These are phyloP conservation scores for Jacaranda copaia DNA, from an alignment of 257 asterid genomes.

Conservation along the genomic window DNA sequence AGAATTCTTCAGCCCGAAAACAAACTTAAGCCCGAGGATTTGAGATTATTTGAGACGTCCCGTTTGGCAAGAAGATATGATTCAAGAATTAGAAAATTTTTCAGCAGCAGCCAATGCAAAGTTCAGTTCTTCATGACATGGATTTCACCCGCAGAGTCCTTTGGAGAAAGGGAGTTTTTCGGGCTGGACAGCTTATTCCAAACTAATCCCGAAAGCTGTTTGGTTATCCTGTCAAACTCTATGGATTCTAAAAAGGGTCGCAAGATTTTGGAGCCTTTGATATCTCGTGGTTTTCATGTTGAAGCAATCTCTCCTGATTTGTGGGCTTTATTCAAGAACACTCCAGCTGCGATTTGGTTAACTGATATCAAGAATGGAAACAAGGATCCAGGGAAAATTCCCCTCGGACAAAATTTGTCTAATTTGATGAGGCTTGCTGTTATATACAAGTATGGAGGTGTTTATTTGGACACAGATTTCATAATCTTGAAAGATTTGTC, in stretches of 20 bases:
- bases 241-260: constrained; percentile 54
- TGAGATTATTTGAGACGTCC: not conserved
- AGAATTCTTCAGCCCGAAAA: not conserved
- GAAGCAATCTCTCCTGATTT: constrained; percentile 46
- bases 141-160: constrained; percentile 40
- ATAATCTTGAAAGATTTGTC: constrained; percentile 54
- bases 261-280: constrained; percentile 41
- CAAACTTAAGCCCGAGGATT: constrained; percentile 17
- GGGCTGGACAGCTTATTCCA: constrained; percentile 51
- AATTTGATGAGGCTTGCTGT: constrained; percentile 55
- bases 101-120: constrained; percentile 29
- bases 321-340: constrained; percentile 41
- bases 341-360: constrained; percentile 54
- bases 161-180: constrained; percentile 47
- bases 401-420: constrained; percentile 56
- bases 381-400: constrained; percentile 53
- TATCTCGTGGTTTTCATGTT: constrained; percentile 46
- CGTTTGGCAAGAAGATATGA: constrained; percentile 24
- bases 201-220: constrained; percentile 50
- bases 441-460: constrained; percentile 61
- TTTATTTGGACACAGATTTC: constrained; percentile 60
- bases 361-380: constrained; percentile 45
- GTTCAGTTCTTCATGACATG: constrained; percentile 52
- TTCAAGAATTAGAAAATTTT: constrained; percentile 28
- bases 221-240: constrained; percentile 50